Conservation (phyloP, 805 yeast species). For the Candida argentea region DNA sequence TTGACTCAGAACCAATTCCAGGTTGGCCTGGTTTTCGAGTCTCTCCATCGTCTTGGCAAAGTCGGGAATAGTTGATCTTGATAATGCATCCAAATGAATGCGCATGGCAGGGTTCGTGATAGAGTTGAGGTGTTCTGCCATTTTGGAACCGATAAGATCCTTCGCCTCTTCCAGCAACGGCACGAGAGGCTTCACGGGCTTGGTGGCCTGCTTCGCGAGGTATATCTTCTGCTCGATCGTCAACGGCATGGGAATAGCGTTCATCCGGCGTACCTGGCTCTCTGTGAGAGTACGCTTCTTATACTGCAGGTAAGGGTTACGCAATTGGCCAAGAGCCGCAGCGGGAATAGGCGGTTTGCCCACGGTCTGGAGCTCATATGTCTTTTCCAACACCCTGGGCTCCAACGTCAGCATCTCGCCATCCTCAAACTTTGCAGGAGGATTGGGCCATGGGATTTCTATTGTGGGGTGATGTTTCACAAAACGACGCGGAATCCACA, state of each 20-base stretch:
- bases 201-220: conserved; percentile 35
- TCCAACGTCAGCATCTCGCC: conserved; percentile 49
- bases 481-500: conserved; percentile 67
- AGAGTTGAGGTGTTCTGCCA: conserved; percentile 29
- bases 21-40: too few relatives aligned
- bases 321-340: conserved; percentile 54
- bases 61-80: conserved; percentile 19
- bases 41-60: conserved; percentile 18
- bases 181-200: conserved; percentile 24
- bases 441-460: conserved; percentile 86
- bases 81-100: conserved; percentile 30
- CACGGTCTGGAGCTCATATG: conserved; percentile 62
- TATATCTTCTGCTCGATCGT: conserved; percentile 52
- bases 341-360: conserved; percentile 61
- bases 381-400: conserved; percentile 53
- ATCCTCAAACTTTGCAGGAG: conserved; percentile 42
- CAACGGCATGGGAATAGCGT: conserved; percentile 71
- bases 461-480: conserved; percentile 61
- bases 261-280: conserved; percentile 49
- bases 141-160: conserved; percentile 42
- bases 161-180: conserved; percentile 43
- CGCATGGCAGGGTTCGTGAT: conserved; percentile 25
- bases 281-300: conserved; percentile 44
- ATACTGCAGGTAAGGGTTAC: conserved; percentile 69
- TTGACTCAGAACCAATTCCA: too few relatives aligned